Base-by-base conservation (phyloP, 352 stramenopile genomes). In the Pythium brassicae region DNA sequence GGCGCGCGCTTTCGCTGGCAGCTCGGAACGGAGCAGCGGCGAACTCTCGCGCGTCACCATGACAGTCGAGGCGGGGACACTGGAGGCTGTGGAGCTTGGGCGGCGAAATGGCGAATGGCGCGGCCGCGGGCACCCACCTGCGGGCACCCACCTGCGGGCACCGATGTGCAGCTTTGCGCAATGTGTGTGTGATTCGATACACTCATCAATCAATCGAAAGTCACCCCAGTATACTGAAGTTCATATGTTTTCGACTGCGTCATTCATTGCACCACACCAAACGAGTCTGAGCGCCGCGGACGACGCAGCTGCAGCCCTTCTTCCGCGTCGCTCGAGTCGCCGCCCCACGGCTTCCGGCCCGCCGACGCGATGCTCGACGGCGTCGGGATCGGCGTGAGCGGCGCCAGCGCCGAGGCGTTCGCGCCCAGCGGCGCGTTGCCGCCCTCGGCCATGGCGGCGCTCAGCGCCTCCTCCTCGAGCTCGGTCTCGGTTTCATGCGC, bases 371-470 rank as follows among this genome's bases (percentile, higher is more conserved):
- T n/a, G 27, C 53, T 59, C 40, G 53, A 50, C 2, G 53, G 44
- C 23, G 44, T 59, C 22, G 42, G 53, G n/a, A 59, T 51, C 27
- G 55, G 55, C 17, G 55, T 61, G 17, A 61, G 6, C 12, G 54
- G 43, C 15, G 43, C 37, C 2, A 42, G 23, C 20, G 35, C 22
- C n/a, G 27, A 15, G 23, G 42, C 22, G 44, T 50, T 62, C 23
- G 32, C 29, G 43, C 52, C 29, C 10, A 43, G n/a, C 9, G 57
- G 49, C 17, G 51, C 25, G 34, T 51, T 60, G 20, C 47, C 57
- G 23, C 37, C 69, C 53, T 83, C 73, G 17, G 68, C 55, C 49
- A 80, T 71, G 5, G 73, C 73, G 27, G 65, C 68, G 22, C 74
- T 64, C 51, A 83, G 43, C n/a, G 70, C 70, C 44, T 83, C 66